These are phyloP conservation scores for Leccinum pachyderme DNA, from an alignment of 1,284 basidiomycete genomes.

Conservation along the genomic window DNA sequence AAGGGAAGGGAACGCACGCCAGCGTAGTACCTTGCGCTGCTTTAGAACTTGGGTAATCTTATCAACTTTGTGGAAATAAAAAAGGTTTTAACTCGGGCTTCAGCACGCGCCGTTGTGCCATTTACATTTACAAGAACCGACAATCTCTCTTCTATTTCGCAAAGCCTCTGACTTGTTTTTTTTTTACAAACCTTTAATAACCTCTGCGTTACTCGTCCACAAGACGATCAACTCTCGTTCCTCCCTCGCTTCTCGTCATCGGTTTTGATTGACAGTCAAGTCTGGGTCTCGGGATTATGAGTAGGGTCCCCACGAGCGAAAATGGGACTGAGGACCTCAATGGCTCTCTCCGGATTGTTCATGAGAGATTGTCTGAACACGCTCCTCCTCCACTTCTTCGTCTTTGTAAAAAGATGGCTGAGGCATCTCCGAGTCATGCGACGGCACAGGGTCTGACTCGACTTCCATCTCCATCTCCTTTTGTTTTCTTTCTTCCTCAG, in stretches of 20 bases:
- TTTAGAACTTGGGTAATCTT: too few relatives aligned
- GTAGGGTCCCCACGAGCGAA: slow-evolving; percentile 52
- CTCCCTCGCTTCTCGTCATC: slow-evolving; percentile 50
- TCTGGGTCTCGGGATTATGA: slow-evolving; percentile 18
- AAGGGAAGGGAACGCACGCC: not conserved
- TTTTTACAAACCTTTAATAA: slow-evolving; percentile 22
- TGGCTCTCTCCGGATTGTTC: slow-evolving; percentile 38
- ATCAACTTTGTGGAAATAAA: not conserved
- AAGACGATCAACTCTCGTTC: slow-evolving; percentile 70
- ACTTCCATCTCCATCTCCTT: slow-evolving; percentile 38
- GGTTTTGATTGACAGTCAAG: slow-evolving; percentile 33
- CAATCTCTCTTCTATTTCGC: slow-evolving; percentile 51
- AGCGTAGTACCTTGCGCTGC: not conserved
- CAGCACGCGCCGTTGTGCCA: too few relatives aligned
- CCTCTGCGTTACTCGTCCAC: slow-evolving; percentile 60
- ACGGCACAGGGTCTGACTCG: slow-evolving; percentile 10
- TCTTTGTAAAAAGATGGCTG: slow-evolving; percentile 33
- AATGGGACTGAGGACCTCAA: slow-evolving; percentile 65
- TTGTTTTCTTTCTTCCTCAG: slow-evolving; percentile 48
- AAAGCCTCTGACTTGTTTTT: slow-evolving; percentile 60
- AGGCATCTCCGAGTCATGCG: slow-evolving; percentile 2
- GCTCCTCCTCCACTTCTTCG: slow-evolving; percentile 30
- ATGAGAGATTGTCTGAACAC: slow-evolving; percentile 62
- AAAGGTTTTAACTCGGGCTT: too few relatives aligned
- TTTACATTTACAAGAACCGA: too few relatives aligned